These are phyloP conservation scores for Curvularia spicifera DNA, from an alignment of 2,329 filamentous ascomycete species.

Conservation along the genomic window DNA sequence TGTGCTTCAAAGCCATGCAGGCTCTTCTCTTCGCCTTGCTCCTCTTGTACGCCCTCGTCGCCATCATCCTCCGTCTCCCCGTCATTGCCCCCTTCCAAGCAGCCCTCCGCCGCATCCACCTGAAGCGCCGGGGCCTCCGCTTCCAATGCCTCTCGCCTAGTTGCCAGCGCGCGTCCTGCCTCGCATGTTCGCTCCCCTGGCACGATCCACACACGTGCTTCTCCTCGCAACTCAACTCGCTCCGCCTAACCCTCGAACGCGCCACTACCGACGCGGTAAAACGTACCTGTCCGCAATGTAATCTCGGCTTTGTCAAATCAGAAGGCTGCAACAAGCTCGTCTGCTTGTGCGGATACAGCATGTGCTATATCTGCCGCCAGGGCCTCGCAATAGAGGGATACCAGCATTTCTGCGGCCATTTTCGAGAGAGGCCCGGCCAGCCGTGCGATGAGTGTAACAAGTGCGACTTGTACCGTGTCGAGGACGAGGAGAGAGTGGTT, in stretches of 20 bases:
- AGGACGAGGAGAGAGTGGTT: slow-evolving; percentile 55
- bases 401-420: slow-evolving; percentile 94
- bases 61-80: slow-evolving; percentile 33
- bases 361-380: slow-evolving; percentile 93
- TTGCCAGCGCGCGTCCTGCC: slow-evolving; percentile 76
- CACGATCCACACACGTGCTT: slow-evolving; percentile 88
- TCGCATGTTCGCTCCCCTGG: slow-evolving; percentile 83
- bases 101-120: slow-evolving; percentile 71
- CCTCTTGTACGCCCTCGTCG: slow-evolving; percentile 36
- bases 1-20: slow-evolving; percentile 53
- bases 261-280: slow-evolving; percentile 95
- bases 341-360: slow-evolving; percentile 93
- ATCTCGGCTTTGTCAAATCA: slow-evolving; percentile 89
- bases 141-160: slow-evolving; percentile 76
- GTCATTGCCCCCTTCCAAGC: slow-evolving; percentile 57
- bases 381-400: slow-evolving; percentile 75
- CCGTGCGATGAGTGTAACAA: slow-evolving; percentile 77
- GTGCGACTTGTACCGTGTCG: slow-evolving; percentile 58
- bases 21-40: slow-evolving; percentile 63
- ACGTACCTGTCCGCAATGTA: slow-evolving; percentile 90
- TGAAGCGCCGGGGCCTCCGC: slow-evolving; percentile 73
- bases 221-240: slow-evolving; percentile 73
- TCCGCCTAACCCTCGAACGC: slow-evolving; percentile 88
- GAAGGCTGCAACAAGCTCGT: slow-evolving; percentile 96
- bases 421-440: slow-evolving; percentile 78